A percentile compares a stretch with the other conserved stretches of the same genome.
These are phyloP conservation scores for Angophora floribunda DNA, from an alignment of 345 rosid species.

Conservation along the genomic window DNA sequence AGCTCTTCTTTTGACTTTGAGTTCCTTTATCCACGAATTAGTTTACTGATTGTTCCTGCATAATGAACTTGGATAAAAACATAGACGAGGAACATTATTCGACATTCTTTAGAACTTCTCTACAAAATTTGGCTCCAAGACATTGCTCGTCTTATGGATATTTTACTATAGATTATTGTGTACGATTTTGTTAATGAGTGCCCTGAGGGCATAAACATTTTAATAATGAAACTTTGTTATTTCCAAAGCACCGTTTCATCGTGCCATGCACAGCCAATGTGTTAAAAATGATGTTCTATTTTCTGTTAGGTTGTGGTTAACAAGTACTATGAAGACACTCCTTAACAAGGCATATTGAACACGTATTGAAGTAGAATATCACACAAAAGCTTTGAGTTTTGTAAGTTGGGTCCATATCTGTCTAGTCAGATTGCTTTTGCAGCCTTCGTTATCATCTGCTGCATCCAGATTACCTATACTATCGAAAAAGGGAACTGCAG, in stretches of 20 bases:
- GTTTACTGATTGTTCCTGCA: background rate
- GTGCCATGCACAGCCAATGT: background rate
- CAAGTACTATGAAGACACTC: too few relatives aligned
- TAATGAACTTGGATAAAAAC: background rate
- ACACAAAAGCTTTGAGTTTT: background rate
- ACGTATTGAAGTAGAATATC: too few relatives aligned
- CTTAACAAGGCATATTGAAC: too few relatives aligned
- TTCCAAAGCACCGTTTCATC: background rate
- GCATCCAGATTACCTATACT: slow-evolving; percentile 84
- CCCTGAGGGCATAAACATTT: background rate
- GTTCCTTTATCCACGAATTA: too few relatives aligned
- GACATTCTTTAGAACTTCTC: background rate
- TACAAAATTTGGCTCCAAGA: background rate
- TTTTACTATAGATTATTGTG: background rate
- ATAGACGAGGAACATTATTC: background rate
- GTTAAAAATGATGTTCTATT: background rate
- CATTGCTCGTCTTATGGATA: background rate
- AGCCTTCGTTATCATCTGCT: slow-evolving; percentile 82
- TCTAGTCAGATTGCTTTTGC: slow-evolving; percentile 6
- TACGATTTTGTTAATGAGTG: background rate
- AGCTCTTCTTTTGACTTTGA: background rate
- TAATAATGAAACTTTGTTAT: background rate
- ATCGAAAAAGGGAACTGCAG: slow-evolving; percentile 72
- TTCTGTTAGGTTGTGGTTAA: too few relatives aligned
- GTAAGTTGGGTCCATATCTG: background rate